Evolutionary conservation across 345 rosid genomes (phyloP), one percentile per base, ranked within the genome.

Genomic region (Limnanthes douglasii): DNA sequence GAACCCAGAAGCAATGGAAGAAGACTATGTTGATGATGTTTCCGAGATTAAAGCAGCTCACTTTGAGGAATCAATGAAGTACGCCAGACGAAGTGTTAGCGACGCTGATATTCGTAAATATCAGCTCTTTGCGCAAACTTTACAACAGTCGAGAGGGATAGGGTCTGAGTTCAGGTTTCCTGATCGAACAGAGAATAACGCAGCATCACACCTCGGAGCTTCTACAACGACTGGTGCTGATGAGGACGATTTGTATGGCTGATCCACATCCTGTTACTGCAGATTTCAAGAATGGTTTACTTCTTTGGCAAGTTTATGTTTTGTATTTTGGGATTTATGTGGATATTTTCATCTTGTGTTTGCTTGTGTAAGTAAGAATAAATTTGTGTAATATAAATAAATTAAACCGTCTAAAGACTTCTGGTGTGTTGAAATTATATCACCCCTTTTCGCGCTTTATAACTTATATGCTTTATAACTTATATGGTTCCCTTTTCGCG

Each of bases 1-100:
- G 17, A 53, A 60, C 21, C 60, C 48, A 18, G 56, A 60, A 40
- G 56, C 65, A 5, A 60, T 60, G 60, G 65, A 60, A n/a, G 65
- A 60, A 16, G 60, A 48, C 48, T 54, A 53, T 6, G 36, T 15
- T 18, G 63, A 57, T 42, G 59, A 59, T 16, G 51, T 53, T 1
- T 5, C 53, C 17, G 56, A 60, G 42, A 48, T 60, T 21, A 48
- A 34, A 41, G 39, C 52, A 5, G 56, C 52, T 12, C 60, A 53
- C 14, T 53, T 60, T 28, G 65, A 60, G 43, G 58, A 51, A 13
- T 59, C 65, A 2, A 53, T 60, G 65, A 60, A 53, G 21, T 60
- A 13, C 30, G 65, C 48, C 3, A 51, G 56, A 19, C 7, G 51
- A 23, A 59, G 60, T 38, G 65, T 59, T 11, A 59, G 60, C 23